These are phyloP conservation scores for Giardia muris DNA, from an alignment of 208 protist genomes.

Conservation along the genomic window DNA sequence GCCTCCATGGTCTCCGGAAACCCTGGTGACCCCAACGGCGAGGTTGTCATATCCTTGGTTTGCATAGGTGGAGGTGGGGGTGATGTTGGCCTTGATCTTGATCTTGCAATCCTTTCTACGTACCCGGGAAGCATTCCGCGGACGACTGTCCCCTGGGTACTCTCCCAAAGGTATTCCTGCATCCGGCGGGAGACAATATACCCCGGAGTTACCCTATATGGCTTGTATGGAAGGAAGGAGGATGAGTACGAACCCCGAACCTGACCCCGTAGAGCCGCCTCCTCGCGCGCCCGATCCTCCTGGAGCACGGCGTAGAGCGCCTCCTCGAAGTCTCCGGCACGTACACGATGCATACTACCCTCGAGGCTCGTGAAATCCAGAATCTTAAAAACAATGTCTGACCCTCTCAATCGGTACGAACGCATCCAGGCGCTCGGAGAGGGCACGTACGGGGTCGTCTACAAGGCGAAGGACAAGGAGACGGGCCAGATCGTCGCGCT, in stretches of 20 bases:
- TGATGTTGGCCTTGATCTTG: too few species aligned
- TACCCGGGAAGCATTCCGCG: neutral
- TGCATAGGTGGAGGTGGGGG: too few species aligned
- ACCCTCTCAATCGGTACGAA: slow-evolving; percentile 17
- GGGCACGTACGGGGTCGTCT: slow-evolving; percentile 45
- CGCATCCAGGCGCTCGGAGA: slow-evolving; percentile 33
- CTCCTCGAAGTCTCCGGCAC: too few species aligned
- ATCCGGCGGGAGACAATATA: neutral
- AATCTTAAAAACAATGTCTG: slow-evolving; percentile 1
- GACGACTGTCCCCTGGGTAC: neutral
- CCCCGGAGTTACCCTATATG: neutral
- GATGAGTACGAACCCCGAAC: neutral
- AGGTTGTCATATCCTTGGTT: too few species aligned
- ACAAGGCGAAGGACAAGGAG: slow-evolving; percentile 32
- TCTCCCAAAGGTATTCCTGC: neutral
- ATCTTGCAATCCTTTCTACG: too few species aligned
- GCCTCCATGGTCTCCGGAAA: too few species aligned
- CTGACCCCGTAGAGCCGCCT: too few species aligned
- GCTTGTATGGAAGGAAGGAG: neutral
- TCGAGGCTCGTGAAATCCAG: too few species aligned
- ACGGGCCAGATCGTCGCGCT: slow-evolving; percentile 67
- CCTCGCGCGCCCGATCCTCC: too few species aligned
- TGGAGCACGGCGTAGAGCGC: too few species aligned
- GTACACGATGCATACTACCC: too few species aligned
- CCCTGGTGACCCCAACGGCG: too few species aligned